Percentiles rank a stretch among this genome's conserved stretches.
Conservation (phyloP, 1,284 basidiomycete genomes). For the Ustilago bromivora region DNA sequence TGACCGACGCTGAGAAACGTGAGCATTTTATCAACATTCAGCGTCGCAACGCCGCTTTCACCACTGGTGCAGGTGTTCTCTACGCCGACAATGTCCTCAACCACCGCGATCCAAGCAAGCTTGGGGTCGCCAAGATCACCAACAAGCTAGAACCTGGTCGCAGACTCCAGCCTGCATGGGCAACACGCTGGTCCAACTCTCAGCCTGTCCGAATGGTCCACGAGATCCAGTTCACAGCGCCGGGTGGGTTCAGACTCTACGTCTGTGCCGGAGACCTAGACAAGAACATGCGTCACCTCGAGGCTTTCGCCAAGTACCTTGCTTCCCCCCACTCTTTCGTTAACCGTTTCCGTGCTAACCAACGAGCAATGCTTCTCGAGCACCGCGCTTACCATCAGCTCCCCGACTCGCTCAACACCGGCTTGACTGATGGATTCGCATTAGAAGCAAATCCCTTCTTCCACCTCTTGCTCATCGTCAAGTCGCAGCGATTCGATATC, state of each 20-base stretch:
- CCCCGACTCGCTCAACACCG: conserved; percentile 56
- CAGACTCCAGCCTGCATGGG: conserved; percentile 69
- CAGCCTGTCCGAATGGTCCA: conserved; percentile 79
- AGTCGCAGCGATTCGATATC: conserved; percentile 61
- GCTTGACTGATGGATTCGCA: conserved; percentile 54
- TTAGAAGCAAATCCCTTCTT: conserved; percentile 68
- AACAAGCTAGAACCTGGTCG: conserved; percentile 57
- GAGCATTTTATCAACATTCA: conserved; percentile 65
- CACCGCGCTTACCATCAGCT: conserved; percentile 50
- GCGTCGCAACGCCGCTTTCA: conserved; percentile 63
- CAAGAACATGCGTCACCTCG: conserved; percentile 44
- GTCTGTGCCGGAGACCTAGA: conserved; percentile 76
- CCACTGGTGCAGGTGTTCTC: conserved; percentile 62
- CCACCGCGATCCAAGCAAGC: conserved; percentile 50
- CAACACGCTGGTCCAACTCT: conserved; percentile 77
- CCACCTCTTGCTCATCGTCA: conserved; percentile 65
- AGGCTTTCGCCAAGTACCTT: conserved; percentile 49
- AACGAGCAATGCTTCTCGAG: conserved; percentile 37
- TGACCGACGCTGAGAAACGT: conserved; percentile 55
- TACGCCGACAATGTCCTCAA: conserved; percentile 65
- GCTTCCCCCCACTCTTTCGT: conserved; percentile 56
- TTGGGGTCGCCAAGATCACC: conserved; percentile 50
- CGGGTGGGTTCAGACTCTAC: conserved; percentile 78
- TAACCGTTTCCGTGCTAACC: conserved; percentile 53
- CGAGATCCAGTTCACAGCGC: conserved; percentile 76